Evolutionary conservation across 495 filamentous ascomycete species (phyloP).

Genomic region (Cercophora sp.): DNA sequence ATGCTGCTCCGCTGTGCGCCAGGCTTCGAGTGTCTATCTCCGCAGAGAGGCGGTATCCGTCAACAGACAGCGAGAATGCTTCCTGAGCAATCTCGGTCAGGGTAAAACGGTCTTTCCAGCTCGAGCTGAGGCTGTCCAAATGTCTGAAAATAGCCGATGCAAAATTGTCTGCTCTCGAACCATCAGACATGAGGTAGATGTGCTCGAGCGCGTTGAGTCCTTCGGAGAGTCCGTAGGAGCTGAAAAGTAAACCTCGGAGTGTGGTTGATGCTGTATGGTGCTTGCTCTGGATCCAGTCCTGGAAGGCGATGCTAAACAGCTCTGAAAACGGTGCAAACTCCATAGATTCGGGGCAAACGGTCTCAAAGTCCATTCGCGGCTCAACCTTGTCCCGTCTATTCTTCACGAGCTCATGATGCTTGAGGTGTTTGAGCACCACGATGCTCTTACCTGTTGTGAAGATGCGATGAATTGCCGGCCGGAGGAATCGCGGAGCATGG

Average conservation of each 20-base stretch:
- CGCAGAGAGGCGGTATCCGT: conserved; percentile 55
- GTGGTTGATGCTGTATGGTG: conserved; percentile 63
- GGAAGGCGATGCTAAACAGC: conserved; percentile 64
- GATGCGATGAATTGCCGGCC: conserved; percentile 61
- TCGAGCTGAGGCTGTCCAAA: conserved; percentile 59
- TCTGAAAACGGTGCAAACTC: conserved; percentile 69
- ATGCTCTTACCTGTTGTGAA: conserved; percentile 86
- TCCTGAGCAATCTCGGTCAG: conserved; percentile 75
- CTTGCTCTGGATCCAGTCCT: conserved; percentile 66
- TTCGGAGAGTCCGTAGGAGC: conserved; percentile 61
- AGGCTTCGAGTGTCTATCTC: conserved; percentile 43
- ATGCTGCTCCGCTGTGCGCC: conserved; percentile 27
- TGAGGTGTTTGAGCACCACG: conserved; percentile 69
- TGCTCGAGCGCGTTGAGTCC: conserved; percentile 64
- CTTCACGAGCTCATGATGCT: conserved; percentile 29
- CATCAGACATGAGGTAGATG: conserved; percentile 71
- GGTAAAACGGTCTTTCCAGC: conserved; percentile 79
- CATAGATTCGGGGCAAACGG: conserved; percentile 43
- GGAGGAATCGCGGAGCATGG: conserved; percentile 70
- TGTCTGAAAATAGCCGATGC: conserved; percentile 70
- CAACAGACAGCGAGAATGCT: conserved; percentile 56
- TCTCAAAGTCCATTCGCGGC: conserved; percentile 50
- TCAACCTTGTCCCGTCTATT: conserved; percentile 25
- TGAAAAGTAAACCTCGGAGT: conserved; percentile 62
- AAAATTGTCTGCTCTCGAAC: conserved; percentile 58